Evolutionary conservation across 2,329 filamentous ascomycete genomes (phyloP), one percentile per base, ranked within the genome.

Genomic region (Penicillium sp.): DNA sequence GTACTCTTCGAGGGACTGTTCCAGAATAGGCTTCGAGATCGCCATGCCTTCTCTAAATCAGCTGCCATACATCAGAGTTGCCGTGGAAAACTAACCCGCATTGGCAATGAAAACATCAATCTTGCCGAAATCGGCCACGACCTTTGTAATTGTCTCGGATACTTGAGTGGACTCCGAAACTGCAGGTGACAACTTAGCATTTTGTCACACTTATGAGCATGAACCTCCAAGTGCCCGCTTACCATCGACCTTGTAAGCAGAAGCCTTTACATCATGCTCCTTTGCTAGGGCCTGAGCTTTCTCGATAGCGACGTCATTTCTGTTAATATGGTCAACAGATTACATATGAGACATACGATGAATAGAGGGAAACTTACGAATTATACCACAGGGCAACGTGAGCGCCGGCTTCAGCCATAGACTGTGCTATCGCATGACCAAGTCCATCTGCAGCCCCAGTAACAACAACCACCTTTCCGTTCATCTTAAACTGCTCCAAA

Each of bases 21-120:
- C 82, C 1, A 84, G 68, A 14, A 85, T 78, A 0, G 81, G 78
- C 62, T 85, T 83, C 0, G 79, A 81, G 31, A 81, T 82, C 5
- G 78, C 77, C 70, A 81, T 82, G 18, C 79, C 69, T 72, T 20
- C n/a, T 37, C n/a, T 20, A 3, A 13, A 29, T 56, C 14, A 35
- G 24, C 40, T 44, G 32, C 9, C 42, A 48, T 29, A n/a, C 11
- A 14, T 4, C 18, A 44, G 3, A 9, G 3, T 4, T 1, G 16
- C n/a, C 5, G 24, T 2, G 5, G 4, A 9, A 16, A 11, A 42
- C 62, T 45, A 31, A 73, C 74, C 76, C 5, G 77, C 76, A 49
- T 80, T 78, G 8, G 77, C 75, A 34, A 78, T 64, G 29, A 79
- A 75, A 2, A 74, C 72, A 60, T 80, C 77, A 4, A 79, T 69